Base-by-base conservation (phyloP, 495 filamentous ascomycete species). In the Aspergillus homomorphus region DNA sequence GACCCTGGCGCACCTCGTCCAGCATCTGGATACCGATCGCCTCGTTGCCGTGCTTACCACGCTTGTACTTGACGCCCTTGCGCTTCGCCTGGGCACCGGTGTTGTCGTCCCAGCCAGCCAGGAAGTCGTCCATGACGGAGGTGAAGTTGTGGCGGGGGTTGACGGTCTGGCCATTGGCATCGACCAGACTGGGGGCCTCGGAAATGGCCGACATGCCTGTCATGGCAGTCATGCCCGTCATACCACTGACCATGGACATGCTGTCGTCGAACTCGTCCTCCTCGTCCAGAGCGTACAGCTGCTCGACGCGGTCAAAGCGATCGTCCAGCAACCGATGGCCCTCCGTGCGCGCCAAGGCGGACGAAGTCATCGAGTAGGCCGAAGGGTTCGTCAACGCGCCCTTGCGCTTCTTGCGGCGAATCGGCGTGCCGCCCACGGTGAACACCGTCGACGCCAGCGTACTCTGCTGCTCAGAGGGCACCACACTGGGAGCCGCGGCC, bases 301-400 rank as follows among this genome's bases (percentile, higher is more conserved):
- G 87, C 69, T 96, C 90, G 26, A 96, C 82, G 76, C 86, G 88
- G 63, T 97, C 94, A 67, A 98, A 99, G 15, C 94, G 85, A 45
- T 86, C 86, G 69, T 99, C 95, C 19, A 98, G 79, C 12, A 92
- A 81, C 5, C 86, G 85, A 41, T 92, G 81, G n/a, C 91, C 90
- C 60, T 96, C 94, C 1, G 93, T 98, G 44, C 95, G 84, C 20
- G 87, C 84, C 7, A 98, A 78, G 0, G 92, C 87, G 0, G 94
- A 96, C 6, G 90, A 96, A 0, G 88, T 92, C 95, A 98, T 99
- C n/a, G 91, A 96, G 76, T 96, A 98, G 16, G 83, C 82, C 6
- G 93, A 93, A 1, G 88, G 89, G 65, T 88, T 90, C 20, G 94
- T 97, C 69, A 94, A 69, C 19, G 94, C 92, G 46, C 91, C 91